Evolutionary conservation across 352 stramenopile genomes (phyloP), one percentile per base, ranked within the genome.

Genomic region (Phytophthora hibernalis): DNA sequence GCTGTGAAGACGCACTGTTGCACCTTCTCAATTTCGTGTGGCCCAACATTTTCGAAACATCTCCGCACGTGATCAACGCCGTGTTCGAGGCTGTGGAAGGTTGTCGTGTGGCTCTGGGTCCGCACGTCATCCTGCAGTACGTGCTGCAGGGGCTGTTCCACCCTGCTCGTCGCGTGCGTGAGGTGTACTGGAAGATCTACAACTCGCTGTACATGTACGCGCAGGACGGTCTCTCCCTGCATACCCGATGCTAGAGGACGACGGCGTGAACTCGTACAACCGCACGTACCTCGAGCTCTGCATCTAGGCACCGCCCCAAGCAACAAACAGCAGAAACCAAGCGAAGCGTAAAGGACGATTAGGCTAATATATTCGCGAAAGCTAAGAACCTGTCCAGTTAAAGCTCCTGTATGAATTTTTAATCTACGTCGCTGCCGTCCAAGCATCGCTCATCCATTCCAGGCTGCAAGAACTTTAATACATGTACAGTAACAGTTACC

Each of bases 111-210:
- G 90, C 97, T 3, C 74, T 99, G 16, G 98, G 98, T 22, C 91
- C 96, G n/a, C 96, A 97, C 61, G 77, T 98, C 8, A 91, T 99
- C 59, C 74, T 99, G 16, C 92, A 98, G 80, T 99, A 99, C 71
- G 93, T 98, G 43, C 71, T 99, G 9, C 97, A 99, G 68, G 98
- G 98, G 13, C 80, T 99, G 6, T 99, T 99, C 76, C 98, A 99
- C 76, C 97, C 98, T 16, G 97, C 98, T 26, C 85, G 98, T 13
- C 96, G 97, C 53, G 98, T 99, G 33, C 95, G 98, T 31, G 98
- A 99, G 70, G 96, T 99, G 24, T 99, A 99, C 76, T 99, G 98
- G 98, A 99, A 99, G 79, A 95, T 99, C 51, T 99, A 99, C 89
- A 99, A 99, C 78, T 99, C 97, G 64, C 85, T 99, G 16, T 99